Evolutionary conservation across 108 stramenopile species (phyloP), one percentile per base, ranked within the genome.

Genomic region (Nitzschia sp.): DNA sequence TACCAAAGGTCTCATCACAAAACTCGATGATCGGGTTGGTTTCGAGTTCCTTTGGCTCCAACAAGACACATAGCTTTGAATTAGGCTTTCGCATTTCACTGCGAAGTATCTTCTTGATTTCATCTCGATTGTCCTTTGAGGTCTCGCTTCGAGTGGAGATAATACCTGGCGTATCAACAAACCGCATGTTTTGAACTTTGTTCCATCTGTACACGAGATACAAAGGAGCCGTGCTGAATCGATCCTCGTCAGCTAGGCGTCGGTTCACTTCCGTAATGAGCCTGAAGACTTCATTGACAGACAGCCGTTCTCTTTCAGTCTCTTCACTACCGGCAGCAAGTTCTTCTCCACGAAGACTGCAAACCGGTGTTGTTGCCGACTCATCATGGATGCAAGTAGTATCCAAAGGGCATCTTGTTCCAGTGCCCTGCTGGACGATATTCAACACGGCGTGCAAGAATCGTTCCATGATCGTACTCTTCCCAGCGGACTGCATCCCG

Each of bases 341-440:
- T 55, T 91, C 88, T 25, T 72, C 48, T 21, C 89, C 89, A 60
- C 64, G 61, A 0, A 91, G 75, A 48, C 85, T 82, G 56, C 89
- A 91, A 1, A 47, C 27, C 13, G 89, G 86, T 30, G 68, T 69
- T 11, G 23, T 30, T 9, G 56, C 46, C 8, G 58, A 60, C 38
- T 51, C 59, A 46, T 87, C 89, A 57, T 91, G 86, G 51, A 87
- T 85, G 54, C 89, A 91, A 25, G 89, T 91, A 1, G 85, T 82
- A 63, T 91, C 89, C 29, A 91, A 73, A 18, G 89, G 86, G 68
- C 89, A 91, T 18, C 89, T 67, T 34, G 89, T 91, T 32, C 89
- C 89, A 2, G 89, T 91, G 5, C 89, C 89, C 73, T 85, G 82
- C 59, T 91, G 89, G 1, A 91, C 83, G 34, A 91, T 91, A 73